phyloP scores from a whole-genome alignment of 441 rosid genomes.

The Metrosideros polymorpha region DNA sequence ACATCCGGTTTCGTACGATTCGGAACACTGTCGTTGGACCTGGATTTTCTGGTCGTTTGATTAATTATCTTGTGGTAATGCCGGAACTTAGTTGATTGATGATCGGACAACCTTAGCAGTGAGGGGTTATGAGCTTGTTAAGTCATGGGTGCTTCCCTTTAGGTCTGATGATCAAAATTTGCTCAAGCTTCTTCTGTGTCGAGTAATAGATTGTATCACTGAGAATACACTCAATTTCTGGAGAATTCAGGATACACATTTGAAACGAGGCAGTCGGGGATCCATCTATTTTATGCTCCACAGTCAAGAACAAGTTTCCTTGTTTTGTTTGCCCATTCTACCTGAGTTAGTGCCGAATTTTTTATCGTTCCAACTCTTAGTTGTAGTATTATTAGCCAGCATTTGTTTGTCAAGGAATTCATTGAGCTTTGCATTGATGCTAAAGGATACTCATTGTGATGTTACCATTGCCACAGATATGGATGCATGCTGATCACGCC shows the following conservation, averaged over 20 bases:
- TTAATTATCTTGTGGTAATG: not conserved
- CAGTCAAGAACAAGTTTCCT: not conserved
- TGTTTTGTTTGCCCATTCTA: not conserved
- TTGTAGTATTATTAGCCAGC: not conserved
- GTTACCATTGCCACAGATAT: conserved; percentile 40
- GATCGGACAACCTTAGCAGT: not conserved
- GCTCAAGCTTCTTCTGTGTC: not conserved
- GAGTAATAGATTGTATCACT: not conserved
- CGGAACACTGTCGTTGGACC: not conserved
- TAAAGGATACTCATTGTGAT: not conserved
- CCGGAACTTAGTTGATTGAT: not conserved
- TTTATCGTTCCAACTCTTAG: not conserved
- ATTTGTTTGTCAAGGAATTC: not conserved
- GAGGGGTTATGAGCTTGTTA: not conserved
- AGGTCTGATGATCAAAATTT: not conserved
- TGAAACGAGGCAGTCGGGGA: not conserved
- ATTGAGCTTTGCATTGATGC: not conserved
- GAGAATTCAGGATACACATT: not conserved
- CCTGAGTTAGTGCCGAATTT: not conserved
- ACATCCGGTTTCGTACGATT: not conserved
- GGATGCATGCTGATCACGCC: conserved; percentile 79
- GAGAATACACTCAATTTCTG: not conserved
- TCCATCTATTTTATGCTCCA: not conserved
- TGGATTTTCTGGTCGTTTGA: not conserved
- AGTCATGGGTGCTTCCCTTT: not conserved